Evolutionary conservation across 352 stramenopile species (phyloP).

Genomic region (Pythium biforme): DNA sequence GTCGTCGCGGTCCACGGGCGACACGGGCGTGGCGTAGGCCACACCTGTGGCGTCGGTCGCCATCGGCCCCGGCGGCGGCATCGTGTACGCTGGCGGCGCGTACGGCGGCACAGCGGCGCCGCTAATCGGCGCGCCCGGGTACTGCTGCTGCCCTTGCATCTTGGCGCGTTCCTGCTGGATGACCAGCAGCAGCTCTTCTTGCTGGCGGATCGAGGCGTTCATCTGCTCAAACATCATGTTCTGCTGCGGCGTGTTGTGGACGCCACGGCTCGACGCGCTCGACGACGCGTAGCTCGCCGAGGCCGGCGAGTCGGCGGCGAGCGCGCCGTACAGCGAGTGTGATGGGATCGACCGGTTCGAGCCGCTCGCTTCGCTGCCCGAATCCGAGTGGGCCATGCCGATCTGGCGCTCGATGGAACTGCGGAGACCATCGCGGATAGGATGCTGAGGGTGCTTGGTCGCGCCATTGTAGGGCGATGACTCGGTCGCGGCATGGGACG

Average conservation of each 20-base stretch:
- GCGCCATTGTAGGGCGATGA: constrained; percentile 4
- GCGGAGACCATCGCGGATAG: constrained; percentile 5
- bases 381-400: constrained; percentile 19
- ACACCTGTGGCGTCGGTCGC: background rate
- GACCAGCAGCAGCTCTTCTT: constrained; percentile 27
- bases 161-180: constrained; percentile 29
- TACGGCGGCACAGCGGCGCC: background rate
- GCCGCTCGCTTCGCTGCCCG: constrained; percentile 13
- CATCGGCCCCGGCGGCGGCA: too few relatives aligned
- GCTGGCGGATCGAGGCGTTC: constrained; percentile 28
- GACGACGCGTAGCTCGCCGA: constrained; percentile 11
- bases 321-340: background rate
- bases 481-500: constrained; percentile 8
- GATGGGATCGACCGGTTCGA: constrained; percentile 10
- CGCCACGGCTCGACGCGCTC: background rate
- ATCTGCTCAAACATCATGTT: constrained; percentile 24
- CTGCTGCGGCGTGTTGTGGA: background rate
- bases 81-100: background rate
- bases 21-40: background rate
- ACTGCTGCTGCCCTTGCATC: constrained; percentile 22
- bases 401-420: constrained; percentile 22
- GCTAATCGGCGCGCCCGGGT: background rate
- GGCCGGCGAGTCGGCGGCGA: constrained; percentile 1
- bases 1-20: background rate
- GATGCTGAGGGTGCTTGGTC: background rate